Evolutionary conservation across 2,329 filamentous ascomycete genomes (phyloP).

Genomic region (Camptophora hylomeconis): DNA sequence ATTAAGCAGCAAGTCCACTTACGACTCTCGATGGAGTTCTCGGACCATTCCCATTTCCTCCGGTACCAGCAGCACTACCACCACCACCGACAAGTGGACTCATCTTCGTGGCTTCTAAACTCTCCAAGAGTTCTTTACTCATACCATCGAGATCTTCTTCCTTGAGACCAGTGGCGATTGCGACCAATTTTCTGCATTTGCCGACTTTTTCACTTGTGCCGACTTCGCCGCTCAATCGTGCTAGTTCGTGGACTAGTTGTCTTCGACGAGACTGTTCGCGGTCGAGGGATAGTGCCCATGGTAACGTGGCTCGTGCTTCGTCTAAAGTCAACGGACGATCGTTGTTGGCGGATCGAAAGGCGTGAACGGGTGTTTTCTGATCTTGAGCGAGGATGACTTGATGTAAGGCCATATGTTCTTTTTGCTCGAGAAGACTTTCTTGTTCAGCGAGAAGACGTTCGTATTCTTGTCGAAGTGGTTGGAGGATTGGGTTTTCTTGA

Average conservation of each 20-base stretch:
- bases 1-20: no score
- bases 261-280: slow-evolving; percentile 26
- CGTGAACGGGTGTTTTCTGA: slow-evolving; percentile 13
- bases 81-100: no score
- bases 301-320: slow-evolving; percentile 24
- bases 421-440: slow-evolving; percentile 31
- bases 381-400: slow-evolving; percentile 18
- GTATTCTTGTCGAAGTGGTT: slow-evolving; percentile 27
- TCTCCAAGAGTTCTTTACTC: slow-evolving; percentile 32
- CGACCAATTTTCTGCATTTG: slow-evolving; percentile 33
- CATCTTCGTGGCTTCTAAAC: slow-evolving; percentile 23
- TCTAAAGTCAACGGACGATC: slow-evolving; percentile 17
- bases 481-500: no score
- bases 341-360: slow-evolving; percentile 18
- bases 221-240: slow-evolving; percentile 22
- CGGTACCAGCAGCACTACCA: no score
- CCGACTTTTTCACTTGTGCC: slow-evolving; percentile 33
- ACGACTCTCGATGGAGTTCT: no score
- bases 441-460: slow-evolving; percentile 23
- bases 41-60: no score
- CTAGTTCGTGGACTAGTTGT: slow-evolving; percentile 14
- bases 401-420: slow-evolving; percentile 26
- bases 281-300: slow-evolving; percentile 25
- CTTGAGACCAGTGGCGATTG: slow-evolving; percentile 33
- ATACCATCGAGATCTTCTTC: slow-evolving; percentile 35